phyloP scores from a whole-genome alignment of 495 filamentous ascomycete genomes.

The Aspergillus panamensis region DNA sequence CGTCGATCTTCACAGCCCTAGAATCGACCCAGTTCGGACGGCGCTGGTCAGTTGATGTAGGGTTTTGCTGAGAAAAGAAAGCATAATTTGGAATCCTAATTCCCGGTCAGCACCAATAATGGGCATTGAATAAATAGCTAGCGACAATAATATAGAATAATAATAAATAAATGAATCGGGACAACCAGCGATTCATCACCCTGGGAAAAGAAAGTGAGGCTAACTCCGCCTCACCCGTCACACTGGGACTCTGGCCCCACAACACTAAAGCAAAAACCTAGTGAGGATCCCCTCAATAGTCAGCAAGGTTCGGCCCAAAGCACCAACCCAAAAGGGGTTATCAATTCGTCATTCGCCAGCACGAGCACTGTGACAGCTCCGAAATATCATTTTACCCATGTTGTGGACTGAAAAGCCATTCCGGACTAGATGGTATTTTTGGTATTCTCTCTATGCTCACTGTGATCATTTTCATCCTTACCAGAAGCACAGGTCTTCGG shows the following conservation, averaged over 20 bases:
- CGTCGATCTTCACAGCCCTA: background rate
- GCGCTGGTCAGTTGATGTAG: background rate
- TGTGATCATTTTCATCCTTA: too few relatives aligned
- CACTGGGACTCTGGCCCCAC: background rate
- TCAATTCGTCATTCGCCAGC: background rate
- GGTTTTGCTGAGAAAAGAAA: background rate
- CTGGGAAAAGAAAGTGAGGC: background rate
- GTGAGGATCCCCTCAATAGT: background rate
- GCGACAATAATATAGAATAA: background rate
- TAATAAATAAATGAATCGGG: background rate
- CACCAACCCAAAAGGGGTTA: background rate
- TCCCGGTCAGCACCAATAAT: background rate
- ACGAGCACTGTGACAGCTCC: background rate
- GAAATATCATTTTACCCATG: background rate
- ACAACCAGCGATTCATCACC: background rate
- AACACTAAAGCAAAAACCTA: background rate
- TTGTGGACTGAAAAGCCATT: background rate
- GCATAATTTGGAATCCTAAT: background rate
- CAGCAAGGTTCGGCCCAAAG: background rate
- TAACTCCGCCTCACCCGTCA: conserved; percentile 2
- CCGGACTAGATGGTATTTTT: too few relatives aligned
- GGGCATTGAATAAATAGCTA: background rate
- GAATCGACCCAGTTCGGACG: background rate
- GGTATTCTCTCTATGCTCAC: too few relatives aligned
- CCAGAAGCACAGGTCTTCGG: too few relatives aligned